These are phyloP conservation scores for Posidonia oceanica DNA, from an alignment of 116 monocot genomes.

Conservation along the genomic window DNA sequence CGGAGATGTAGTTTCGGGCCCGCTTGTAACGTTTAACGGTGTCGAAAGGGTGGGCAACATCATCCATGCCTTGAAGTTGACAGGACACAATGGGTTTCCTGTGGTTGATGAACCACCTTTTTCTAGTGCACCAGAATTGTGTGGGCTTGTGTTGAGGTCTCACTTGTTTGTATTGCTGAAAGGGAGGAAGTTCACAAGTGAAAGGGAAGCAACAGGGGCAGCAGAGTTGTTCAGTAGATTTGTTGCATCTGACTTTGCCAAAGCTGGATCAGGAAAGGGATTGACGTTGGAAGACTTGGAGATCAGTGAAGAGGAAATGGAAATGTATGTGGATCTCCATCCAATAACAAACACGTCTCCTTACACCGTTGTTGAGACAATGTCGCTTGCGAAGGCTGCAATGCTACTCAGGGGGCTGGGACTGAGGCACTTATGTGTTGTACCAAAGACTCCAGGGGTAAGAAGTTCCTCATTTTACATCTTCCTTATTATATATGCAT, in stretches of 20 bases:
- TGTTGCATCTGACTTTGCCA: conserved; percentile 68
- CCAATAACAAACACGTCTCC: conserved; percentile 69
- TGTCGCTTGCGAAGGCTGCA: conserved; percentile 79
- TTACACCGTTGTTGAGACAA: conserved; percentile 67
- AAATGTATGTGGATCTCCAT: conserved; percentile 77
- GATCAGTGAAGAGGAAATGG: conserved; percentile 75
- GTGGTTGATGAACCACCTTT: conserved; percentile 78
- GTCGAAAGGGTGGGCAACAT: conserved; percentile 75
- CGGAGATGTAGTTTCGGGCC: conserved; percentile 84
- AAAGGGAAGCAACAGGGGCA: conserved; percentile 34
- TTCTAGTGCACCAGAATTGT: conserved; percentile 57
- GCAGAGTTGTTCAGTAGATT: conserved; percentile 30
- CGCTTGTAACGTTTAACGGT: conserved; percentile 61
- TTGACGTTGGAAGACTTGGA: conserved; percentile 61
- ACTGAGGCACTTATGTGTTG: conserved; percentile 62
- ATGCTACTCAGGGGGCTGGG: conserved; percentile 62
- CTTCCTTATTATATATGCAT: too few species aligned
- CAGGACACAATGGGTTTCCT: conserved; percentile 91
- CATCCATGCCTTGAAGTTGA: conserved; percentile 49
- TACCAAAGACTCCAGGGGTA: conserved; percentile 77
- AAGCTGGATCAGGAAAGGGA: conserved; percentile 73
- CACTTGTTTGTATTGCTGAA: conserved; percentile 81
- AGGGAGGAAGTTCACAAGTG: conserved; percentile 57
- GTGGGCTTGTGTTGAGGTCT: conserved; percentile 72
- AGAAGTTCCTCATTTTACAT: conserved; percentile 6